These are phyloP conservation scores for Macrophomina phaseolina DNA, from an alignment of 2,329 filamentous ascomycete species.

Conservation along the genomic window DNA sequence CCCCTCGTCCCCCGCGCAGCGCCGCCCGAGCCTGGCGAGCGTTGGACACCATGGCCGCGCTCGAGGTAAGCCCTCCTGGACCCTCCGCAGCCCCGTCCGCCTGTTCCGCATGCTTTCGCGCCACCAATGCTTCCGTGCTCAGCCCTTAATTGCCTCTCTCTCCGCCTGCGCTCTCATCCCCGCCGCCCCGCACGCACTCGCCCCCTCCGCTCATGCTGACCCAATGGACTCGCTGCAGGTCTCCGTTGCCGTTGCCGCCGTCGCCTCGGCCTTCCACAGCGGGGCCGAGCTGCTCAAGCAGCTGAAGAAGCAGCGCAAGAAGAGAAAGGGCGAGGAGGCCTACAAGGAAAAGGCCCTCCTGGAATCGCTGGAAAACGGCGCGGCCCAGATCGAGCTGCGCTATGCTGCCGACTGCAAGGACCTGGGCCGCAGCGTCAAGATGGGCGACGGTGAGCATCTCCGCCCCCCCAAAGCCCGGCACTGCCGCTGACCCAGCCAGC, in stretches of 20 bases:
- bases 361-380: conserved; percentile 45
- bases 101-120: conserved; percentile 13
- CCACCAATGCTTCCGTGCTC: conserved; percentile 11
- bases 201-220: conserved; percentile 26
- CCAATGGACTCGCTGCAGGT: conserved; percentile 36
- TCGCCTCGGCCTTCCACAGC: conserved; percentile 51
- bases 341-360: conserved; percentile 47
- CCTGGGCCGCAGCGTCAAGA: conserved; percentile 43
- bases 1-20: not conserved
- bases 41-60: conserved; percentile 16
- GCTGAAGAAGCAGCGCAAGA: conserved; percentile 41
- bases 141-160: conserved; percentile 5
- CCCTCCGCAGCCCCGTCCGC: conserved; percentile 6
- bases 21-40: not conserved
- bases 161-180: not conserved
- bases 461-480: not conserved
- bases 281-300: conserved; percentile 46
- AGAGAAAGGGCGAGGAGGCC: conserved; percentile 38
- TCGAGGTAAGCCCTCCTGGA: conserved; percentile 14
- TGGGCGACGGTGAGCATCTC: conserved; percentile 46
- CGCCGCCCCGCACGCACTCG: not conserved
- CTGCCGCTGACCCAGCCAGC: conserved; percentile 34
- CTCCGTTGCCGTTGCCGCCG: conserved; percentile 48
- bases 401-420: conserved; percentile 43
- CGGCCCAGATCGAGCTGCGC: conserved; percentile 41